Evolutionary conservation across 805 yeast species (phyloP), one percentile per base, ranked within the genome.

Genomic region (Spathaspora hagerdaliae): DNA sequence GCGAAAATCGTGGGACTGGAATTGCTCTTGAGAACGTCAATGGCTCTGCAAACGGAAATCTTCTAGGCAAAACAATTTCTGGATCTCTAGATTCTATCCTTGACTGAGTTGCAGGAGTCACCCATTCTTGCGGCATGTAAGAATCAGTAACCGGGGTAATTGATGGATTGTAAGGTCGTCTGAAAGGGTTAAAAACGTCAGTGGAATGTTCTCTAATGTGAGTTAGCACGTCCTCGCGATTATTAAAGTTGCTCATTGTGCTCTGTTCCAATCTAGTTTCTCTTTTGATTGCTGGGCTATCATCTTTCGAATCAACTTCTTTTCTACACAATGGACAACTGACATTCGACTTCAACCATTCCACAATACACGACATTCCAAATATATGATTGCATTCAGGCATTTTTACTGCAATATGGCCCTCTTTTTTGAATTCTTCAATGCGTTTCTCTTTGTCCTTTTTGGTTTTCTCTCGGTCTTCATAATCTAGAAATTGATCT

Each of bases 261-360:
- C 46, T 48, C 24, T 53, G 45, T 27, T 53, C 36, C n/a, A 60
- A 42, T 24, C 48, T 39, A 14, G 45, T 48, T 27, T 50, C 27
- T 36, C 51, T 50, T 36, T 48, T 53, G 27, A 40, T 31, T 27
- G 46, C 48, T 1, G 56, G 50, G 4, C 27, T 10, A 14, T 5
- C 12, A 24, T 48, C 49, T 12, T 33, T 35, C 24, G 55, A 41
- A 38, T 60, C 61, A 15, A 67, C 68, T 49, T 68, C 69, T 39
- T 60, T 63, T 2, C 77, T 57, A 42, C 77, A 71, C 41, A 71
- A 55, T 2, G 76, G 76, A 46, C 76, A 71, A 45, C 67, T 69
- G 2, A 66, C 69, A 45, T 64, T 62, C 32, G 56, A 55, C 44
- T 62, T 68, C 39, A 71, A 56, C 76, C 76, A 71, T 37, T 69